Conservation (phyloP, 2,329 filamentous ascomycete genomes). For the Paecilomyces variotii region DNA sequence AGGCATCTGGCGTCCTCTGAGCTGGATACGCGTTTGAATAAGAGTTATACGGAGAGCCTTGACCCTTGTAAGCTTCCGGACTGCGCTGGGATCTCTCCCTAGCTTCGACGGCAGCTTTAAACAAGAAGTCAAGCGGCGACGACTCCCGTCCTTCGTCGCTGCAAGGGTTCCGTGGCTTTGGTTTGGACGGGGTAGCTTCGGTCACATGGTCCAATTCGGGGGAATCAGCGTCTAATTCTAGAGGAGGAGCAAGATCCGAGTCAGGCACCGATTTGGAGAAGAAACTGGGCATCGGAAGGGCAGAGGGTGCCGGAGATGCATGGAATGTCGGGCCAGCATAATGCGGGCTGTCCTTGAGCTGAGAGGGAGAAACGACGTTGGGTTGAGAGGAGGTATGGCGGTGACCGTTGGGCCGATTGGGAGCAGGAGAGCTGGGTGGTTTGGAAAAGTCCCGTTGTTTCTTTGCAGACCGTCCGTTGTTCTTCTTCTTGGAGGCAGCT, state of each 20-base stretch:
- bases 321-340: constrained; percentile 95
- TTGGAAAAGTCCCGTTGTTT: constrained; percentile 24
- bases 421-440: constrained; percentile 16
- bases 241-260: constrained; percentile 35
- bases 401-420: constrained; percentile 13
- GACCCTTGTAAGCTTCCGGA: constrained; percentile 30
- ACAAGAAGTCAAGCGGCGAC: constrained; percentile 83
- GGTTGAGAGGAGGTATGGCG: constrained; percentile 28
- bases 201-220: constrained; percentile 24
- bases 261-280: constrained; percentile 67
- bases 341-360: constrained; percentile 29
- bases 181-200: constrained; percentile 39
- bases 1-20: constrained; percentile 38
- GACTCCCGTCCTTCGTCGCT: constrained; percentile 42
- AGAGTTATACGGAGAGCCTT: constrained; percentile 46
- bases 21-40: constrained; percentile 29
- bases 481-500: constrained; percentile 27
- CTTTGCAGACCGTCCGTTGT: constrained; percentile 23
- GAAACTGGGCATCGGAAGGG: constrained; percentile 85
- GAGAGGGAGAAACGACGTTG: constrained; percentile 37
- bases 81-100: constrained; percentile 47
- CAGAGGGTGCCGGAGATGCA: constrained; percentile 83
- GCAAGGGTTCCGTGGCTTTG: constrained; percentile 28
- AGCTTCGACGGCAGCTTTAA: constrained; percentile 69
- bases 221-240: constrained; percentile 34